Percentiles rank a stretch among this genome's conserved stretches.
These are phyloP conservation scores for Metschnikowia picachoensis DNA, from an alignment of 805 yeast genomes.

Conservation along the genomic window DNA sequence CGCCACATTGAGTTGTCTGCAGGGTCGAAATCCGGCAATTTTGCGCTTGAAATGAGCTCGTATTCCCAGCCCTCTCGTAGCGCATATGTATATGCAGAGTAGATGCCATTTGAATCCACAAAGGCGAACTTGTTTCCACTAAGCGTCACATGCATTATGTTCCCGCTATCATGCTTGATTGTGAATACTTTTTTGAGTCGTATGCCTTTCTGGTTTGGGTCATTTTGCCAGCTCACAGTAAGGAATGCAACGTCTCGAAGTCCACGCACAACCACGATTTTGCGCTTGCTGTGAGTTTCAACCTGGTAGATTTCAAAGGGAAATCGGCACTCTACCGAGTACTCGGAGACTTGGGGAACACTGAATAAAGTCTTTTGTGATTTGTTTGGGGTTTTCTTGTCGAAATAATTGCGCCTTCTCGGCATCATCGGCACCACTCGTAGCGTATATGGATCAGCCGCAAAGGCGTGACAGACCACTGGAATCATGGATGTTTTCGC, in stretches of 20 bases:
- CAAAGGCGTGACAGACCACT: constrained; percentile 12
- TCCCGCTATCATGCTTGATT: not conserved
- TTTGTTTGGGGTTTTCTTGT: not conserved
- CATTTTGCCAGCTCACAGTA: constrained; percentile 10
- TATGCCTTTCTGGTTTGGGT: constrained; percentile 8
- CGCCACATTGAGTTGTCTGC: constrained; percentile 11
- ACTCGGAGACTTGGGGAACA: constrained; percentile 2
- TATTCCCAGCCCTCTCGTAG: constrained; percentile 5
- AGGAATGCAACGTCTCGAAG: constrained; percentile 6
- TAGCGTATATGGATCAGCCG: constrained; percentile 4
- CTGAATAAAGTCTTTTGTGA: constrained; percentile 7
- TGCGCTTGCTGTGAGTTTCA: constrained; percentile 1
- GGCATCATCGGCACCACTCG: constrained; percentile 13
- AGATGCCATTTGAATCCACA: constrained; percentile 4
- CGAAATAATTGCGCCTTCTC: constrained; percentile 7
- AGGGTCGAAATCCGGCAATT: constrained; percentile 6
- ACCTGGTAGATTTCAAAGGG: constrained; percentile 13
- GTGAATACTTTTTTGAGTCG: constrained; percentile 3
- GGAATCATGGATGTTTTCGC: constrained; percentile 2
- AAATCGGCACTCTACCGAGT: constrained; percentile 1
- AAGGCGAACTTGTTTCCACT: constrained; percentile 4
- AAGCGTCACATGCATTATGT: constrained; percentile 6
- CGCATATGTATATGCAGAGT: constrained; percentile 2
- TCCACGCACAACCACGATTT: constrained; percentile 13
- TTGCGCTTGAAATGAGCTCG: not conserved